Conservation (phyloP, 495 filamentous ascomycete species). For the Aspergillus hancockii region DNA sequence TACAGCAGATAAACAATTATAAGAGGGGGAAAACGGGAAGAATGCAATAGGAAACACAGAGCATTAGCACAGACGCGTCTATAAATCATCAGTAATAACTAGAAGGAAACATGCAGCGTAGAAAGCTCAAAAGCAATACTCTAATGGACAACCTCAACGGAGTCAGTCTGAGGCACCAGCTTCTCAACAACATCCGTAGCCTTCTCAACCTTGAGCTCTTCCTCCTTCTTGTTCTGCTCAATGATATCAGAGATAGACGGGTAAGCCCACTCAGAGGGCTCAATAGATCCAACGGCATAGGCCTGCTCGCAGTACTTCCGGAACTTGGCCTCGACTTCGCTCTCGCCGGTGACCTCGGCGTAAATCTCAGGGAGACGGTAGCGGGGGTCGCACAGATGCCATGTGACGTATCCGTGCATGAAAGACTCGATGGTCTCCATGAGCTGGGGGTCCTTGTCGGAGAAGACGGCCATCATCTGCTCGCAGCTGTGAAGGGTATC, state of each 20-base stretch:
- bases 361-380: slow-evolving; percentile 5
- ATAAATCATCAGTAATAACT: no score
- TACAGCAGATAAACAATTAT: no score
- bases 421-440: neutral
- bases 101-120: no score
- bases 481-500: neutral
- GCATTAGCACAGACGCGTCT: no score
- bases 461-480: slow-evolving; percentile 3
- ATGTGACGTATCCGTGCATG: slow-evolving; percentile 5
- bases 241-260: neutral
- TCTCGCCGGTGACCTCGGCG: neutral
- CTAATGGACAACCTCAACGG: no score
- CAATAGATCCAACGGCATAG: neutral
- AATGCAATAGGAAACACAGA: no score
- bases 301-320: neutral
- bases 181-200: no score
- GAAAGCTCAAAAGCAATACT: no score
- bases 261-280: neutral
- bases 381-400: slow-evolving; percentile 2
- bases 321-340: neutral
- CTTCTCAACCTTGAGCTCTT: no score
- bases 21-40: no score
- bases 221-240: neutral
- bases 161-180: no score
- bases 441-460: neutral